phyloP scores from a whole-genome alignment of 306 rosid genomes.

The Cucurbita argyrosperma region DNA sequence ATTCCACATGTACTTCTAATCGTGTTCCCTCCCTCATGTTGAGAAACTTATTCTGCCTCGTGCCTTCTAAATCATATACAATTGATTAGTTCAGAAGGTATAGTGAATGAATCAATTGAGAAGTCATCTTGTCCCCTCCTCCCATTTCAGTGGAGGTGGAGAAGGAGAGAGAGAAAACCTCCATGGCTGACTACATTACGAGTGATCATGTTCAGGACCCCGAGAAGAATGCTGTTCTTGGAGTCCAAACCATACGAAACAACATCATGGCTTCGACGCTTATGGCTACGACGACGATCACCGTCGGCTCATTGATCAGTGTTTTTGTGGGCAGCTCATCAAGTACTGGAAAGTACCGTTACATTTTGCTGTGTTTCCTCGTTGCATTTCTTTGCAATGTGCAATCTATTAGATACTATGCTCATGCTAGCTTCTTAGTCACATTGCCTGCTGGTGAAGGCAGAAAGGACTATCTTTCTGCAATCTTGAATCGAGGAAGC shows the following conservation, averaged over 20 bases:
- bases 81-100: background rate
- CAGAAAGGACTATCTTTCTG: constrained; percentile 31
- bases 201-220: constrained; percentile 49
- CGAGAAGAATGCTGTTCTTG: constrained; percentile 59
- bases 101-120: background rate
- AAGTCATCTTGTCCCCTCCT: background rate
- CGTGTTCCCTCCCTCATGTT: background rate
- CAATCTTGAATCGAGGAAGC: constrained; percentile 55
- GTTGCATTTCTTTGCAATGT: constrained; percentile 73
- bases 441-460: constrained; percentile 45
- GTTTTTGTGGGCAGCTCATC: constrained; percentile 44
- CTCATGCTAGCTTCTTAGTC: constrained; percentile 67
- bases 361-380: constrained; percentile 57
- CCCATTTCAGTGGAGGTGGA: background rate
- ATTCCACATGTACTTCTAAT: background rate
- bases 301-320: constrained; percentile 61
- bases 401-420: constrained; percentile 65
- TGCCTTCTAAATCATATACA: too few species aligned
- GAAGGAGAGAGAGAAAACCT: background rate
- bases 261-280: constrained; percentile 80
- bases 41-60: background rate
- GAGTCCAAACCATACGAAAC: constrained; percentile 68
- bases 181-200: constrained; percentile 1
- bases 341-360: constrained; percentile 34
- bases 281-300: constrained; percentile 66